These are phyloP conservation scores for Jimgerdemannia flammicorona DNA, from an alignment of 192 early-diverging fungal species.

Conservation along the genomic window DNA sequence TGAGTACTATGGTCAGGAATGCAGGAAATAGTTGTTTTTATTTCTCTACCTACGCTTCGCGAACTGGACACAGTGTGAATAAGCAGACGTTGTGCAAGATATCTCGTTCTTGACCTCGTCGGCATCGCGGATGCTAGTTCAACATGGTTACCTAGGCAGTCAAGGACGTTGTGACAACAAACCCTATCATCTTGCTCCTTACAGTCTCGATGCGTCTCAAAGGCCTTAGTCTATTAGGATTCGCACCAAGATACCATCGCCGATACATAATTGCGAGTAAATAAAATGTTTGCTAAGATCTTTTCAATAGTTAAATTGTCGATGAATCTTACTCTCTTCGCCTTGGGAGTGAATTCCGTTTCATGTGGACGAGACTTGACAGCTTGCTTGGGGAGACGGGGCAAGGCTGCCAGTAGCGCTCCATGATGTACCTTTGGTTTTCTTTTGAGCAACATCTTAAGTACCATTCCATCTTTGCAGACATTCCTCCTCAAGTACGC, in stretches of 20 bases:
- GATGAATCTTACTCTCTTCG: conserved; percentile 11
- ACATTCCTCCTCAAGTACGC: conserved; percentile 14
- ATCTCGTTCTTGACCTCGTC: too few relatives aligned
- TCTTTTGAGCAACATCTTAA: conserved; percentile 16
- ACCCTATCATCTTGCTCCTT: neutral
- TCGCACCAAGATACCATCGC: neutral
- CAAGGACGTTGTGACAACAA: neutral
- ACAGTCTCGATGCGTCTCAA: neutral
- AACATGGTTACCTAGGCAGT: neutral
- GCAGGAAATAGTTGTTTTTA: neutral
- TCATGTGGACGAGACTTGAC: conserved; percentile 13
- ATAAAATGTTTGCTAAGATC: neutral
- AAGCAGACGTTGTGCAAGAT: too few relatives aligned
- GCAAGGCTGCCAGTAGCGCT: conserved; percentile 15
- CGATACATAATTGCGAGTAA: neutral
- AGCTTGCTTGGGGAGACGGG: conserved; percentile 13
- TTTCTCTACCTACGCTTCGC: neutral
- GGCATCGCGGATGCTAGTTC: neutral
- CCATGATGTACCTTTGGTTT: conserved; percentile 11
- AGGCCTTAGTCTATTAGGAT: too few relatives aligned
- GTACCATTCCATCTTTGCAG: conserved; percentile 13
- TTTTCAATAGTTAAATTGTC: conserved; percentile 16
- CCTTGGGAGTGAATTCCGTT: conserved; percentile 20
- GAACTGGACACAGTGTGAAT: neutral
- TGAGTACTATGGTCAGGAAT: neutral